A percentile compares a stretch with the other conserved stretches of the same genome.
Evolutionary conservation across 2,329 filamentous ascomycete genomes (phyloP).

Genomic region (Talaromyces sp.): DNA sequence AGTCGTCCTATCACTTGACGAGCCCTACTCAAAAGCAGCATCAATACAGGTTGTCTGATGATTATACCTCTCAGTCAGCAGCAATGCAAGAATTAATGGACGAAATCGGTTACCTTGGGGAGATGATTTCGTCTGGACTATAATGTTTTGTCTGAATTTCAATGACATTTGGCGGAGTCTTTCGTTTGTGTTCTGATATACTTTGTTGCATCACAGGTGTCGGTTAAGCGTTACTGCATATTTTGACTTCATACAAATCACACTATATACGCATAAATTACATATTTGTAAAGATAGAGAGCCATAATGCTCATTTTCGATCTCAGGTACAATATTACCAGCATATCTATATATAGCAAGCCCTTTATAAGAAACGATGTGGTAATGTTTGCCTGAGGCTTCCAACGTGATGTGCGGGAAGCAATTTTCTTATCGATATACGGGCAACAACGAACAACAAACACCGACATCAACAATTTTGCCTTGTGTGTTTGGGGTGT

Average conservation of each 20-base stretch:
- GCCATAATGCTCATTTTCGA: background rate
- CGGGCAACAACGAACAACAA: conserved; percentile 6
- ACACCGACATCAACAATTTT: conserved; percentile 7
- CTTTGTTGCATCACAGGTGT: conserved; percentile 1
- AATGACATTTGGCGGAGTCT: background rate
- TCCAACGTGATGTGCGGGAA: background rate
- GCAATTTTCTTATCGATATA: conserved; percentile 4
- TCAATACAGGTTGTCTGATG: conserved; percentile 15
- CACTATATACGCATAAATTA: background rate
- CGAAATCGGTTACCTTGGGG: conserved; percentile 51
- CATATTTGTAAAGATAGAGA: background rate
- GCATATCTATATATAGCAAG: background rate
- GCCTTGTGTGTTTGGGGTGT: background rate
- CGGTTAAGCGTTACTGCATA: conserved; percentile 2
- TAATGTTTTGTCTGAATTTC: conserved; percentile 1
- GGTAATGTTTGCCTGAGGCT: background rate
- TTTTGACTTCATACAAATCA: background rate
- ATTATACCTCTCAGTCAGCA: conserved; percentile 17
- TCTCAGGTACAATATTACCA: background rate
- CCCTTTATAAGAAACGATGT: background rate
- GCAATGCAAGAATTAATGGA: conserved; percentile 49
- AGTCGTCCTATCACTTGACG: background rate
- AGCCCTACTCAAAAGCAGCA: conserved; percentile 1
- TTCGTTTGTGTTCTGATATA: background rate
- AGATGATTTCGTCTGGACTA: conserved; percentile 41